Conservation (phyloP, 768 basidiomycete genomes). For the Termitomyces sp. region DNA sequence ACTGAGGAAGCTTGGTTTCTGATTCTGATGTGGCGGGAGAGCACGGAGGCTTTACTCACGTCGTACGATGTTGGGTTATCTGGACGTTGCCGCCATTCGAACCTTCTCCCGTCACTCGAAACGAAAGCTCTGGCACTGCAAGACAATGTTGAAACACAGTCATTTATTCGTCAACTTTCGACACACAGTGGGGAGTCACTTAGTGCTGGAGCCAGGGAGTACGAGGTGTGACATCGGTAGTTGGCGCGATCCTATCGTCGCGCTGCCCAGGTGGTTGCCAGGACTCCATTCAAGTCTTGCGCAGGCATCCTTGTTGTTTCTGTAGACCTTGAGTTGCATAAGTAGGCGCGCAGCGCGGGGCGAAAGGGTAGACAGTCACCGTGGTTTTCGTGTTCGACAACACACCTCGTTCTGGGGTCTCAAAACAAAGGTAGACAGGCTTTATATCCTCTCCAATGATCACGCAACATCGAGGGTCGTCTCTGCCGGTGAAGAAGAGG, state of each 20-base stretch:
- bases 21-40: not conserved
- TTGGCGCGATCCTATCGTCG: constrained; percentile 47
- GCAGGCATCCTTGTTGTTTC: constrained; percentile 44
- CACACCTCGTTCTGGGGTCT: constrained; percentile 46
- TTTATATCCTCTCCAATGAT: constrained; percentile 61
- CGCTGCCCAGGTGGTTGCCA: constrained; percentile 51
- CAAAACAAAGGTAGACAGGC: constrained; percentile 62
- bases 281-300: constrained; percentile 47
- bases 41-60: constrained; percentile 32
- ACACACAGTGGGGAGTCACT: constrained; percentile 32
- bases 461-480: constrained; percentile 63
- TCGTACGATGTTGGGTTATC: constrained; percentile 53
- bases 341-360: constrained; percentile 4
- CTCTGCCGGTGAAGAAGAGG: constrained; percentile 65
- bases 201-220: constrained; percentile 41
- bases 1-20: constrained; percentile 21
- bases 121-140: constrained; percentile 56
- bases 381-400: constrained; percentile 42
- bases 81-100: constrained; percentile 59
- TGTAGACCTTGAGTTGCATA: constrained; percentile 28
- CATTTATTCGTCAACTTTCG: constrained; percentile 10
- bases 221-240: constrained; percentile 63
- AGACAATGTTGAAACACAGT: constrained; percentile 16
- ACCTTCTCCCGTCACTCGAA: constrained; percentile 49
- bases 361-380: constrained; percentile 24